Base-by-base conservation (phyloP, 2,329 filamentous ascomycete genomes). In the Pseudogymnoascus sp. region DNA sequence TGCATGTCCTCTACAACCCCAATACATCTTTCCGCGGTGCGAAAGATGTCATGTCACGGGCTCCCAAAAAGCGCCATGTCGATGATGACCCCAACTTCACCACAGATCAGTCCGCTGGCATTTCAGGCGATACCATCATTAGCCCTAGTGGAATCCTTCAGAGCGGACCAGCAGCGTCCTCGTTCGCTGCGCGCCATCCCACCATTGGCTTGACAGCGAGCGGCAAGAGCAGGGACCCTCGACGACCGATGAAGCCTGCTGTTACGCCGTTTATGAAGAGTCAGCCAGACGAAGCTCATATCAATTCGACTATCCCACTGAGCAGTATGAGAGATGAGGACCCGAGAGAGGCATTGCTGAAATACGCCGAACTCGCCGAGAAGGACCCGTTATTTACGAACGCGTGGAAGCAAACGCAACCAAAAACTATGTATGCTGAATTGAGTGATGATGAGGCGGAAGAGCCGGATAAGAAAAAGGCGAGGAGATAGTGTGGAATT, bases 261-360 rank as follows among this genome's bases (percentile, higher is more conserved):
- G 84, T 88, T 62, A 97, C 95, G 8, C 95, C 95, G 0, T 97
- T 97, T 73, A 88, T 90, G 69, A 95, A 96, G 75, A 90, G 83
- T 64, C 90, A 95, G 70, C 93, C 93, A 0, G 93, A 97, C 74
- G 90, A 93, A 74, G 88, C 89, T 70, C 91, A 96, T 73, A 91
- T 99, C 65, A 88, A 88, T 69, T 86, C 93, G 72, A 90, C 90
- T 67, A 96, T 97, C 61, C 91, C 93, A 28, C 82, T 97, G 11
- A 93, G 91, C 66, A 88, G 86, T 66, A 96, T 99, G 91, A 82
- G 96, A 58, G 93, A 99, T 75, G 95, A 99, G 74, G 95, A 99
- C 78, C 95, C 95, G 0, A 82, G 95, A 66, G 95, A 96, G 76
- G 95, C 95, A 52, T 78, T 99, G 71, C 78, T 99, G 64, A 97